Base-by-base conservation (phyloP, 192 early-diverging fungal species). In the Geosiphon pyriformis region DNA sequence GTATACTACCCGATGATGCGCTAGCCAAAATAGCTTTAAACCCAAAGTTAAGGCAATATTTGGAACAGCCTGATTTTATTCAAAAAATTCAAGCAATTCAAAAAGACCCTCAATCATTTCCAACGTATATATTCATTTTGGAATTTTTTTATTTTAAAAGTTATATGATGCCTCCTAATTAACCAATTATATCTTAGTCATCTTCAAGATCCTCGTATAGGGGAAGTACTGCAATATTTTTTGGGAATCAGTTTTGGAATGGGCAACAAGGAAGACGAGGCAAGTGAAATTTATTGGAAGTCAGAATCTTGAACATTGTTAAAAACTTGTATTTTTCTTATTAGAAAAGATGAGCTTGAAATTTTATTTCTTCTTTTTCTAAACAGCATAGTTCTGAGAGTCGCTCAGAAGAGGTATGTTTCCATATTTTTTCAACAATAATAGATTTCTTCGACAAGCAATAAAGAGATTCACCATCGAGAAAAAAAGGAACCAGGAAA, bases 161-260 rank as follows among this genome's bases (percentile, higher is more conserved):
- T 15, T 46, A n/a, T 60, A 2, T 47, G 59, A 42, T 23, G 8
- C 0, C 11, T 56, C 7, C 12, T 3, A 56, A 30, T 56, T 11
- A 29, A 29, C 22, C 58, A 22, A 37, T 18, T 59, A 18, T 8
- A 33, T 0, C 8, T 17, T 22, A 61, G 60, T 2, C 26, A 61
- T 61, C 18, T 89, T 80, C 82, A 85, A 69, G 93, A 95, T 78
- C 90, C 87, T 55, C 87, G 90, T 23, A 89, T 95, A 73, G 90
- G 88, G 83, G 80, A 81, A 54, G 72, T 86, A 20, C 73, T 94
- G 79, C 79, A 91, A 72, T 81, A 76, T 15, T 75, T 92, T 64
- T 87, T 93, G 86, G 91, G 89, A 35, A 70, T 93, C 60, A 84
- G 80, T 67, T 77, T 82, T 17, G 68, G 78, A 53, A 77, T 73